phyloP scores from a whole-genome alignment of 495 filamentous ascomycete species.

The Hypoxylon fuscum region DNA sequence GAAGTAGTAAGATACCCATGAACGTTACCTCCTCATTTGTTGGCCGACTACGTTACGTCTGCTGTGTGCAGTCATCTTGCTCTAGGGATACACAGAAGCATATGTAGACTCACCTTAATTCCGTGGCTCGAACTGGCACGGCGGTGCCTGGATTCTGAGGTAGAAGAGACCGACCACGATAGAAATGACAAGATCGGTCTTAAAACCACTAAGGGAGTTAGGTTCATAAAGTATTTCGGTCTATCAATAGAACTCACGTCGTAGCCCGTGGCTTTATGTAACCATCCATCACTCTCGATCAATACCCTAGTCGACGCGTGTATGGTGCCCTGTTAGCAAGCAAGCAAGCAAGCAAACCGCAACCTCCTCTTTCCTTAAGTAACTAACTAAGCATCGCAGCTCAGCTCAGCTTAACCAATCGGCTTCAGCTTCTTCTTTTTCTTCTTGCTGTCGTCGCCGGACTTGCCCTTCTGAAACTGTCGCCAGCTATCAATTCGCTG shows the following conservation, averaged over 20 bases:
- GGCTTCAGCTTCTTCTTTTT: constrained; percentile 88
- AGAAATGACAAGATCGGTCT: constrained; percentile 20
- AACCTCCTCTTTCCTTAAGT: no score
- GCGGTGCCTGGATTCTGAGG: not conserved
- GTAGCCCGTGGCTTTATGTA: constrained; percentile 19
- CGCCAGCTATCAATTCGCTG: constrained; percentile 94
- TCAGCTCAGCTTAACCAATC: constrained; percentile 50
- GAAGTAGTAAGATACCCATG: not conserved
- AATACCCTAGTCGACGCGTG: not conserved
- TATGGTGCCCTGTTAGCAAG: no score
- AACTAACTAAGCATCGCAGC: no score
- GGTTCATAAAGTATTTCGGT: constrained; percentile 42
- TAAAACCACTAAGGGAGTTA: constrained; percentile 47
- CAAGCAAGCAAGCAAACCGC: no score
- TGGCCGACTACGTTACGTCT: constrained; percentile 4
- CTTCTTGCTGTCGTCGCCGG: constrained; percentile 74
- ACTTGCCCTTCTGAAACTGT: constrained; percentile 81
- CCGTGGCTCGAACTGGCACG: not conserved
- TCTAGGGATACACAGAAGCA: constrained; percentile 2
- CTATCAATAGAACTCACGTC: constrained; percentile 49
- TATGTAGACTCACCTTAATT: constrained; percentile 32
- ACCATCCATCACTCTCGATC: constrained; percentile 3
- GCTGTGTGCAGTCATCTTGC: constrained; percentile 32
- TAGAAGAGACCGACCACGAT: constrained; percentile 1
- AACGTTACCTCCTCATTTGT: not conserved